Evolutionary conservation across 108 stramenopile genomes (phyloP), one percentile per base, ranked within the genome.

Genomic region (Skeletonema costatum): DNA sequence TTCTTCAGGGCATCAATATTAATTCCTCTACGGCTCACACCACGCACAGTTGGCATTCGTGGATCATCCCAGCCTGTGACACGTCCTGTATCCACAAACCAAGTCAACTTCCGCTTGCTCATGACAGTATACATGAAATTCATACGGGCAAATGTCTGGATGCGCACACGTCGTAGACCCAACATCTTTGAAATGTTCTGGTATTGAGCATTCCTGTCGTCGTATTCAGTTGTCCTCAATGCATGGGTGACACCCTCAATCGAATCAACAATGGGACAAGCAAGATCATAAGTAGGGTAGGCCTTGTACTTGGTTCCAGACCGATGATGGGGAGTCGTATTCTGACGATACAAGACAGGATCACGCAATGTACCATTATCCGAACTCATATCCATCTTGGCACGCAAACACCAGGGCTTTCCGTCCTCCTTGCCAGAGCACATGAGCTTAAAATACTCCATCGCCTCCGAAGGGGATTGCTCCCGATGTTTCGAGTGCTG

Each of bases 41-140:
- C 96, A 32, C 98, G 91, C 11, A 99, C 92, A 5, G 99, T 99
- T 64, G 99, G 99, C 81, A 99, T 97, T 9, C 98, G 93, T 14
- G 99, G 95, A 85, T 99, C 99, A 82, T 95, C 93, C 99, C 99
- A 99, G 58, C 98, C 98, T 44, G 94, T 90, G 6, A 99, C 99
- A 32, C 86, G 67, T 0, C 95, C 93, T 38, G 97, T 81, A 35
- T 98, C 98, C n/a, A 98, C 99, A 78, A 99, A 98, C 99, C 98
- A 98, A 5, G 95, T 92, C 39, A 99, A 82, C 85, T 99, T 98
- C 60, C 99, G 92, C 83, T 99, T 99, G 76, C 92, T 94, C 82
- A 99, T 81, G 7, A 96, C 92, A 0, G 98, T 99, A 84, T 96
- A 89, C 76, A 95, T 87, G 80, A 99, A 99, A 82, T 99, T 99